A percentile compares a stretch with the other conserved stretches of the same genome.
These are phyloP conservation scores for Sporisorium reilianum DNA, from an alignment of 1,284 basidiomycete genomes.

Conservation along the genomic window DNA sequence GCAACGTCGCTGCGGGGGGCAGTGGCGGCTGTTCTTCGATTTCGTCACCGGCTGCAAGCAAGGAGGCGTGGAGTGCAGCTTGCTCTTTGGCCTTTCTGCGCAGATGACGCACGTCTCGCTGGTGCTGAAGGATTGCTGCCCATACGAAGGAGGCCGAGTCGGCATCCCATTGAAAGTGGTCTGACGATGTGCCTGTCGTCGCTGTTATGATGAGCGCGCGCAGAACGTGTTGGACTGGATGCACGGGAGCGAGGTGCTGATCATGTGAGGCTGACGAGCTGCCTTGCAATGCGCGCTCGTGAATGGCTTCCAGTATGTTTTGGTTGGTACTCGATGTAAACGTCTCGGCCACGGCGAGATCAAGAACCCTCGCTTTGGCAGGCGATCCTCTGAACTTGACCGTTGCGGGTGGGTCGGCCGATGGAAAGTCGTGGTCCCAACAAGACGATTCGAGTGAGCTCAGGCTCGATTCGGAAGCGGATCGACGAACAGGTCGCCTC, in stretches of 20 bases:
- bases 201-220: slow-evolving; percentile 41
- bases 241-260: slow-evolving; percentile 39
- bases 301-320: slow-evolving; percentile 29
- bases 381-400: slow-evolving; percentile 33
- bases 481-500: slow-evolving; percentile 6
- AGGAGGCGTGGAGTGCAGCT: slow-evolving; percentile 18
- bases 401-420: slow-evolving; percentile 1
- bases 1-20: slow-evolving; percentile 16
- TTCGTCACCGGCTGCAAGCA: slow-evolving; percentile 20
- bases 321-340: slow-evolving; percentile 1
- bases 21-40: background rate
- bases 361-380: slow-evolving; percentile 24
- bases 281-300: slow-evolving; percentile 8
- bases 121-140: slow-evolving; percentile 33
- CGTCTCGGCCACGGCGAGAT: slow-evolving; percentile 18
- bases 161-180: slow-evolving; percentile 52
- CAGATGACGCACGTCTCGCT: slow-evolving; percentile 15
- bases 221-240: slow-evolving; percentile 28
- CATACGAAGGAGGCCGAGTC: slow-evolving; percentile 39
- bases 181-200: slow-evolving; percentile 39
- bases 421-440: slow-evolving; percentile 27
- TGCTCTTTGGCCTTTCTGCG: slow-evolving; percentile 36
- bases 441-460: slow-evolving; percentile 24
- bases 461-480: slow-evolving; percentile 26
- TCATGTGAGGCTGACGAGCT: background rate